Base-by-base conservation (phyloP, 306 rosid species). In the Medicago lupulina region DNA sequence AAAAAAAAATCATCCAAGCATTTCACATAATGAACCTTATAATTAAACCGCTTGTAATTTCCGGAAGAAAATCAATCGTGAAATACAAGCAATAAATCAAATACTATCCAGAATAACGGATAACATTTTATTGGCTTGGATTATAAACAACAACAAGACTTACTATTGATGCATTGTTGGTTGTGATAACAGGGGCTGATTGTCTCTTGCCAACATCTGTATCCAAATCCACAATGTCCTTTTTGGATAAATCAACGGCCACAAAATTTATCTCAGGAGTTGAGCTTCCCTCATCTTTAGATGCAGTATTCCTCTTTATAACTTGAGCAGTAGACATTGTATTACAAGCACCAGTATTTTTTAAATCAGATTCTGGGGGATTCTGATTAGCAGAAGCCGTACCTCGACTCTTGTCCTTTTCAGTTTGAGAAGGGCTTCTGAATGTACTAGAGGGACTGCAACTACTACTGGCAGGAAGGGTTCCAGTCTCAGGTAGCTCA, bases 151-250 rank as follows among this genome's bases (percentile, higher is more conserved):
- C 53, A 83, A 53, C 16, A 61, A 69, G 69, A 79, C 83, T 82
- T 86, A 91, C 80, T 40, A 67, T 72, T 51, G 83, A 71, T 73
- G 83, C 84, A 77, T 80, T 83, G 69, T 74, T 61, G 36, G 89
- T 79, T 53, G 79, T 81, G 50, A 85, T 38, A 68, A 81, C 84
- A 84, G 92, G 85, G 81, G 75, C 28, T 28, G 80, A 68, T 76
- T 81, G 84, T 59, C 57, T 74, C 81, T 70, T 80, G 81, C 75
- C 74, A 76, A 66, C 67, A 72, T 76, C 76, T 70, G 69, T 60
- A 18, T 82, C 73, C 64, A 76, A 44, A 75, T 83, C 86, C 50
- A 77, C 65, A 61, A 74, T 72, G 68, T 84, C 81, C 54, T 76
- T 84, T 80, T 76, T 80, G 18, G 83, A 67, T 60, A 84, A 68